These are phyloP conservation scores for Cystofilobasidium macerans DNA, from an alignment of 768 basidiomycete species.

Conservation along the genomic window DNA sequence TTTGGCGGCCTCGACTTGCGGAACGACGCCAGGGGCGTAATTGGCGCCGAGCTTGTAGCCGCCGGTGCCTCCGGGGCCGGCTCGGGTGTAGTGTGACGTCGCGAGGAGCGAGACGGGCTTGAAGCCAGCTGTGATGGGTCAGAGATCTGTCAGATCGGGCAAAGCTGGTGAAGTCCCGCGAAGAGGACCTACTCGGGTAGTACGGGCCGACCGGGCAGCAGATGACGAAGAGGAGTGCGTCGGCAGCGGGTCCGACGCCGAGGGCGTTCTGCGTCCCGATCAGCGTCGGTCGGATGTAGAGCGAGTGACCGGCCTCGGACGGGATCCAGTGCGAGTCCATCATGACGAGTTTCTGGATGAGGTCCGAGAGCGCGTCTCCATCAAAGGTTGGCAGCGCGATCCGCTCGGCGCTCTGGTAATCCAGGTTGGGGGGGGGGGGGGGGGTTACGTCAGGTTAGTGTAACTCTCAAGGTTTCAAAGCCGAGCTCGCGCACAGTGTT, in stretches of 20 bases:
- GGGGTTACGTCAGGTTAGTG: too few species aligned
- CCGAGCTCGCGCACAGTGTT: slow-evolving; percentile 43
- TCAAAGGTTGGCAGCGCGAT: slow-evolving; percentile 51
- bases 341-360: slow-evolving; percentile 75
- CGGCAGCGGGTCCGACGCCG: slow-evolving; percentile 59
- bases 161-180: slow-evolving; percentile 30
- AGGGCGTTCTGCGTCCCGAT: slow-evolving; percentile 60
- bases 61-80: slow-evolving; percentile 82
- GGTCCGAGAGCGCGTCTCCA: slow-evolving; percentile 57
- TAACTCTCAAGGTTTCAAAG: neutral
- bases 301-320: slow-evolving; percentile 68
- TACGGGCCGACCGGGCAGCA: slow-evolving; percentile 67
- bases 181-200: slow-evolving; percentile 39
- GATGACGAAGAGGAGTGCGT: slow-evolving; percentile 78
- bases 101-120: slow-evolving; percentile 83
- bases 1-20: slow-evolving; percentile 55
- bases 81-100: slow-evolving; percentile 70
- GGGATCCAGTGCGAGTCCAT: slow-evolving; percentile 89
- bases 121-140: slow-evolving; percentile 50
- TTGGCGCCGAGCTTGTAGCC: slow-evolving; percentile 53
- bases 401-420: slow-evolving; percentile 22
- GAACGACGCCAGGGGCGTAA: slow-evolving; percentile 76
- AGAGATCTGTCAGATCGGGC: neutral
- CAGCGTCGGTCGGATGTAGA: slow-evolving; percentile 61
- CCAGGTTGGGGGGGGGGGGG: neutral